These are phyloP conservation scores for Alternaria infectoria DNA, from an alignment of 2,329 filamentous ascomycete species.

Conservation along the genomic window DNA sequence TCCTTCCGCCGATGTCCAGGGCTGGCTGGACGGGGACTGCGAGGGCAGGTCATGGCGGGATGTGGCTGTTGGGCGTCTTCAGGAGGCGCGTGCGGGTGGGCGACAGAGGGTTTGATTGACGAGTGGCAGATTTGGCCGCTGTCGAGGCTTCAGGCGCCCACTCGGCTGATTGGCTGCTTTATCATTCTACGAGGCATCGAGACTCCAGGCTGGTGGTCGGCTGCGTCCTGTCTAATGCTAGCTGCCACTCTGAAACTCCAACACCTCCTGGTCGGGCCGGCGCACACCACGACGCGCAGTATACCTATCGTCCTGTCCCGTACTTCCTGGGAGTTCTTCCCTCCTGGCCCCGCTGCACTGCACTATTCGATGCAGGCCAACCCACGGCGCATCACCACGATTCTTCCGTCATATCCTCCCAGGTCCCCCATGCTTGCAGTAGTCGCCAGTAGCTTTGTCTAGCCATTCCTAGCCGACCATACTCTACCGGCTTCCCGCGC, in stretches of 20 bases:
- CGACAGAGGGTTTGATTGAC: slow-evolving; percentile 2
- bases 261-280: slow-evolving; percentile 18
- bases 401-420: neutral
- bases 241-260: slow-evolving; percentile 22
- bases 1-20: neutral
- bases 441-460: slow-evolving; percentile 6
- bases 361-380: neutral
- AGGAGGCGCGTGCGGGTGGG: slow-evolving; percentile 3
- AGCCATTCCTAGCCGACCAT: slow-evolving; percentile 14
- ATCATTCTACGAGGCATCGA: slow-evolving; percentile 9
- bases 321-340: neutral
- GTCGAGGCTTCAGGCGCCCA: neutral
- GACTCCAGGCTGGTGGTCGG: neutral
- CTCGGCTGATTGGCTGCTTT: neutral
- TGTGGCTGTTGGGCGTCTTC: neutral
- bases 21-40: neutral
- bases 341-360: neutral
- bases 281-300: slow-evolving; percentile 1
- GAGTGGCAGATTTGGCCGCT: neutral
- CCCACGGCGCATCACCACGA: neutral
- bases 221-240: slow-evolving; percentile 18
- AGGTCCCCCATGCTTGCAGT: neutral
- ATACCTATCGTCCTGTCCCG: slow-evolving; percentile 8
- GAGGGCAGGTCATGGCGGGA: neutral
- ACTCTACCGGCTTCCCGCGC: neutral